Evolutionary conservation across 352 stramenopile species (phyloP).

Genomic region (Paralagenidium karlingii): DNA sequence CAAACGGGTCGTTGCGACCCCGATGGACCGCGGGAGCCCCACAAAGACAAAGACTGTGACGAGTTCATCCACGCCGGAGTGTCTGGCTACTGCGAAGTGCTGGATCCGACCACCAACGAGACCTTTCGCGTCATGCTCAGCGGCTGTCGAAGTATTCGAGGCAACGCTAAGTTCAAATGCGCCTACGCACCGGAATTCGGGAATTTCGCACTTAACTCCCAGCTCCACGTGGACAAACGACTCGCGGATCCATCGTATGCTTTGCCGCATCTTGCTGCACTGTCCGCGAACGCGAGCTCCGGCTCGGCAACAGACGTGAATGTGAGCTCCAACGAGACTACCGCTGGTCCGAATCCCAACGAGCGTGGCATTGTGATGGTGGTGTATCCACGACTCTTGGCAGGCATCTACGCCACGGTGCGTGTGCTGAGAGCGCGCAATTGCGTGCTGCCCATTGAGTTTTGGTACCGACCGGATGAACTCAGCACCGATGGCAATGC

Average conservation of each 20-base stretch:
- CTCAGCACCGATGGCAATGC: conserved; percentile 41
- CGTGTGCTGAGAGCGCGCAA: conserved; percentile 28
- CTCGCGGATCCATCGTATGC: conserved; percentile 53
- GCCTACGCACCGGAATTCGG: conserved; percentile 39
- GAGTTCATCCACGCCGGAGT: conserved; percentile 22
- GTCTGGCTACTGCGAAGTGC: conserved; percentile 54
- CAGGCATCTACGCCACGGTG: conserved; percentile 59
- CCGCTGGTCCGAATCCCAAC: conserved; percentile 32
- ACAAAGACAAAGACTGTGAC: conserved; percentile 31
- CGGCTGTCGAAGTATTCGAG: conserved; percentile 34
- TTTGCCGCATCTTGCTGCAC: conserved; percentile 25
- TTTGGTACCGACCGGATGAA: conserved; percentile 39
- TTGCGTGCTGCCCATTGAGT: conserved; percentile 30
- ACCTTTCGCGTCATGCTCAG: conserved; percentile 62
- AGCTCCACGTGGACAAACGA: conserved; percentile 55
- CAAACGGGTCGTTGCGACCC: conserved; percentile 32
- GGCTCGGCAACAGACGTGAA: conserved; percentile 29
- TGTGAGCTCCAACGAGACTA: conserved; percentile 41
- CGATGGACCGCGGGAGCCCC: conserved; percentile 28
- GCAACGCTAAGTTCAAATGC: conserved; percentile 42
- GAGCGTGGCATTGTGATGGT: conserved; percentile 66
- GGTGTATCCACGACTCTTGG: conserved; percentile 48
- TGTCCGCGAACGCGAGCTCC: conserved; percentile 26
- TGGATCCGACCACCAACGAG: conserved; percentile 35
- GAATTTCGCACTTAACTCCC: conserved; percentile 29